These are phyloP conservation scores for Protomyces inundatus DNA, from an alignment of 1,139 yeast genomes.

Conservation along the genomic window DNA sequence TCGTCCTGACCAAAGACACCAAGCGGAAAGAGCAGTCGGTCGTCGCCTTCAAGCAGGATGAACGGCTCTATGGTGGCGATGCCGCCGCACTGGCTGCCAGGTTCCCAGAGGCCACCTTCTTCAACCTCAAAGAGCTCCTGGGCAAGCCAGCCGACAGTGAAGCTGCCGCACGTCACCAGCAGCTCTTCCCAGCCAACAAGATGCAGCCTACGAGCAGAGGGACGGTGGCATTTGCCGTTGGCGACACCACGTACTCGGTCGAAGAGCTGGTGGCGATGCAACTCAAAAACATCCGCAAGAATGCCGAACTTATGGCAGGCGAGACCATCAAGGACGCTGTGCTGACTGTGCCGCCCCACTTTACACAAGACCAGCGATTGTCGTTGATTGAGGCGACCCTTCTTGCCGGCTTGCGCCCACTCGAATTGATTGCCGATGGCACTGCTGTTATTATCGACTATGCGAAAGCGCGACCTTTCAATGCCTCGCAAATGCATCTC, in stretches of 20 bases:
- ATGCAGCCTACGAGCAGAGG: not conserved
- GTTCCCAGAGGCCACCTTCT: slow-evolving; percentile 64
- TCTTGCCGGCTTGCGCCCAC: slow-evolving; percentile 61
- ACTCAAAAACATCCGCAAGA: slow-evolving; percentile 56
- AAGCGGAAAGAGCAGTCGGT: slow-evolving; percentile 86
- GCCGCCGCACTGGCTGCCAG: slow-evolving; percentile 52
- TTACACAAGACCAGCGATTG: slow-evolving; percentile 57
- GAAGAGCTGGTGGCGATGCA: slow-evolving; percentile 88
- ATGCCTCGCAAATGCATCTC: slow-evolving; percentile 55
- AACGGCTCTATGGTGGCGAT: slow-evolving; percentile 72
- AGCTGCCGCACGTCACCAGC: slow-evolving; percentile 46
- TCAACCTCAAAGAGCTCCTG: slow-evolving; percentile 63
- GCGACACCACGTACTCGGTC: slow-evolving; percentile 49
- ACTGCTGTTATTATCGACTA: slow-evolving; percentile 78
- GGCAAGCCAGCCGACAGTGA: slow-evolving; percentile 53
- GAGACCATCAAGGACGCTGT: slow-evolving; percentile 58
- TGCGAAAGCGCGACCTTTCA: slow-evolving; percentile 46
- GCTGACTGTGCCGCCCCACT: slow-evolving; percentile 71
- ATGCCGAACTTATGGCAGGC: slow-evolving; percentile 55
- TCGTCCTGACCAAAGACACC: slow-evolving; percentile 82
- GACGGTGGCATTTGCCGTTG: slow-evolving; percentile 50
- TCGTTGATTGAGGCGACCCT: slow-evolving; percentile 70
- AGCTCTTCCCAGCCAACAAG: slow-evolving; percentile 55
- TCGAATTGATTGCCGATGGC: slow-evolving; percentile 80
- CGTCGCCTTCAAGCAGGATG: slow-evolving; percentile 56